Percentiles rank a stretch among this genome's conserved stretches.
These are phyloP conservation scores for Trypanosoma melophagium DNA, from an alignment of 208 protist genomes.

Conservation along the genomic window DNA sequence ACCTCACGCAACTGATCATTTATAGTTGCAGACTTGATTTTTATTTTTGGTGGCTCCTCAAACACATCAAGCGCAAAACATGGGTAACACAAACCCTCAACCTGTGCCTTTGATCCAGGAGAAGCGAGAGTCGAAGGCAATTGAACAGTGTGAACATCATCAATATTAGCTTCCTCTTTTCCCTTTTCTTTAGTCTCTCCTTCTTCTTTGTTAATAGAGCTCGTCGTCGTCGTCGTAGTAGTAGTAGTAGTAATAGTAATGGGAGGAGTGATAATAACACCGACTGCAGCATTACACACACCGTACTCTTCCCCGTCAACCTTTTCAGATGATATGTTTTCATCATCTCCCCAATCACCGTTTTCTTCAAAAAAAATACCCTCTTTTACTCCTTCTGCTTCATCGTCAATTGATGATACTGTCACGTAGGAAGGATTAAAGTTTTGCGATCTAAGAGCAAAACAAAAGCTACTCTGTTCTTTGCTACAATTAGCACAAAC, in stretches of 20 bases:
- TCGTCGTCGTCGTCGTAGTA: neutral
- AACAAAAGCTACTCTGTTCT: conserved; percentile 53
- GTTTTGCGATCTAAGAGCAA: conserved; percentile 76
- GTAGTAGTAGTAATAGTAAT: too few relatives aligned
- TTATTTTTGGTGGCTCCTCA: conserved; percentile 50
- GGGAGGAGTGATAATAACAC: too few relatives aligned
- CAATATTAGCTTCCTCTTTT: neutral
- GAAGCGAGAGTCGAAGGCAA: conserved; percentile 34
- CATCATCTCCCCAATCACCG: conserved; percentile 41
- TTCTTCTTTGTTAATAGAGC: too few relatives aligned
- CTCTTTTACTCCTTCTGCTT: conserved; percentile 12
- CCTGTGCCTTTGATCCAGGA: conserved; percentile 28
- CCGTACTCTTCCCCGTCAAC: neutral
- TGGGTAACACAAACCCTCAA: conserved; percentile 51
- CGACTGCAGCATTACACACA: too few relatives aligned
- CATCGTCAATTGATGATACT: neutral
- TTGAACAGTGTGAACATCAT: neutral
- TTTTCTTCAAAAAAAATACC: conserved; percentile 53
- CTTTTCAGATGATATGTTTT: neutral
- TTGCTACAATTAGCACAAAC: conserved; percentile 54
- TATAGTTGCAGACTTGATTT: conserved; percentile 29
- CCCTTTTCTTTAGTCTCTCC: neutral
- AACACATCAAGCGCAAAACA: conserved; percentile 69
- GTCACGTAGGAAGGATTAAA: conserved; percentile 61
- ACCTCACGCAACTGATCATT: conserved; percentile 57